Conservation (phyloP, 1,139 yeast species). For the Suhomyces bolitotheri region DNA sequence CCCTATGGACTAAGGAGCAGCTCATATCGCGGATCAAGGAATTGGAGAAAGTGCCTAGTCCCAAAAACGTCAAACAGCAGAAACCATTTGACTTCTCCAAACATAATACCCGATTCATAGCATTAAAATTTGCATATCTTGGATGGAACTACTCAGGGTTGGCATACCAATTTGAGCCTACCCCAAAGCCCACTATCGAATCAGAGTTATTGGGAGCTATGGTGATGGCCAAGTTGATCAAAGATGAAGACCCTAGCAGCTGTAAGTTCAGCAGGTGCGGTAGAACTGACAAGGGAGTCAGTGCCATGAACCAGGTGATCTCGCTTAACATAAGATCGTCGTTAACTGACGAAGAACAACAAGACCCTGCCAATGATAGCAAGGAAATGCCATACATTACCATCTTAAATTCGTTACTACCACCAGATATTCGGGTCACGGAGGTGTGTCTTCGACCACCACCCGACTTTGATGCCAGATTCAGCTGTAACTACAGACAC, state of each 20-base stretch:
- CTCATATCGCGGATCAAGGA: slow-evolving; percentile 48
- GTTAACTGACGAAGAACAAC: slow-evolving; percentile 57
- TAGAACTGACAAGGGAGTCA: slow-evolving; percentile 93
- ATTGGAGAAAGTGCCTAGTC: slow-evolving; percentile 37
- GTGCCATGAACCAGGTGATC: slow-evolving; percentile 95
- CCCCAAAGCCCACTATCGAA: slow-evolving; percentile 88
- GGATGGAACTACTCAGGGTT: slow-evolving; percentile 96
- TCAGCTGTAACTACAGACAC: slow-evolving; percentile 81
- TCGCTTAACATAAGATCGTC: slow-evolving; percentile 75
- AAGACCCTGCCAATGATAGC: slow-evolving; percentile 53
- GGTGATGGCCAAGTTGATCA: slow-evolving; percentile 64
- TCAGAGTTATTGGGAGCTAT: slow-evolving; percentile 71
- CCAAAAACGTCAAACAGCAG: slow-evolving; percentile 24
- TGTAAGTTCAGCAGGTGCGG: slow-evolving; percentile 89
- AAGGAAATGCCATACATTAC: slow-evolving; percentile 76
- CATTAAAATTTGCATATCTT: slow-evolving; percentile 77
- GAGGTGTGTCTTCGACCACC: slow-evolving; percentile 85
- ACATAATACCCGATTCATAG: slow-evolving; percentile 68
- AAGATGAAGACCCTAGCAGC: slow-evolving; percentile 58
- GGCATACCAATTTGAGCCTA: slow-evolving; percentile 73
- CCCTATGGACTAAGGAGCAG: slow-evolving; percentile 53
- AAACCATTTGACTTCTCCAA: slow-evolving; percentile 68
- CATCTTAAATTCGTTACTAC: slow-evolving; percentile 74
- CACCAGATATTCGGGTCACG: slow-evolving; percentile 80
- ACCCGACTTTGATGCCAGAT: slow-evolving; percentile 81